These are phyloP conservation scores for Dioszegia crocea DNA, from an alignment of 768 basidiomycete genomes.

Conservation along the genomic window DNA sequence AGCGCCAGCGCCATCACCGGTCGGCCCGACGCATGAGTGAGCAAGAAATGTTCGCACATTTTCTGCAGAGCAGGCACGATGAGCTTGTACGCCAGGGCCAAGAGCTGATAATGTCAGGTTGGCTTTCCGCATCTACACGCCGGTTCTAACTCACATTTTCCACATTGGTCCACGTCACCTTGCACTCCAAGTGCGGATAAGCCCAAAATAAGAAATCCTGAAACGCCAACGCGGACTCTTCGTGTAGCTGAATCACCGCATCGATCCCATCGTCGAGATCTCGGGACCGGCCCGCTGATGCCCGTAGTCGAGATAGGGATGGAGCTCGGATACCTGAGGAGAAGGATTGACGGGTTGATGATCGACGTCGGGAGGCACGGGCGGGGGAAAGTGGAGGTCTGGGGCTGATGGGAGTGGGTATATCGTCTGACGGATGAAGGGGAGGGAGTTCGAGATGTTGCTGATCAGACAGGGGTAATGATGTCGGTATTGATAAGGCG, in stretches of 20 bases:
- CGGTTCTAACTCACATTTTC: constrained; percentile 59
- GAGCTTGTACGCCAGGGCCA: constrained; percentile 86
- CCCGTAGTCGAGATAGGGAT: background rate
- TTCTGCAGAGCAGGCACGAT: constrained; percentile 75
- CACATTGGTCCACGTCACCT: constrained; percentile 89
- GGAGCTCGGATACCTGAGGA: constrained; percentile 13
- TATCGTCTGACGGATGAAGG: background rate
- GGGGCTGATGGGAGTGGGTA: background rate
- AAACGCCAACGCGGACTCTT: constrained; percentile 84
- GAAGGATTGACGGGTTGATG: constrained; percentile 28
- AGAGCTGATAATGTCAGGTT: constrained; percentile 43
- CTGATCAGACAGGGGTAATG: background rate
- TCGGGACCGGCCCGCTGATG: background rate
- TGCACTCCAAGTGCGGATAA: constrained; percentile 88
- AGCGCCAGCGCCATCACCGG: constrained; percentile 91
- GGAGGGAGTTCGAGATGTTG: background rate
- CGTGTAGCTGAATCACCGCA: constrained; percentile 81
- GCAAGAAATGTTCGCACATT: constrained; percentile 78
- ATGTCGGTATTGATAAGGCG: background rate
- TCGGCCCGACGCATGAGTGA: constrained; percentile 85
- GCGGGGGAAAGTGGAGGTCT: background rate
- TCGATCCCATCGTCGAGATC: background rate
- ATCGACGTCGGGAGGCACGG: constrained; percentile 4
- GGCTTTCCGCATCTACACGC: background rate
- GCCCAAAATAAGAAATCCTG: constrained; percentile 91